Percentiles rank a stretch among this genome's conserved stretches.
These are phyloP conservation scores for Beauveria sp. DNA, from an alignment of 2,329 filamentous ascomycete species.

Conservation along the genomic window DNA sequence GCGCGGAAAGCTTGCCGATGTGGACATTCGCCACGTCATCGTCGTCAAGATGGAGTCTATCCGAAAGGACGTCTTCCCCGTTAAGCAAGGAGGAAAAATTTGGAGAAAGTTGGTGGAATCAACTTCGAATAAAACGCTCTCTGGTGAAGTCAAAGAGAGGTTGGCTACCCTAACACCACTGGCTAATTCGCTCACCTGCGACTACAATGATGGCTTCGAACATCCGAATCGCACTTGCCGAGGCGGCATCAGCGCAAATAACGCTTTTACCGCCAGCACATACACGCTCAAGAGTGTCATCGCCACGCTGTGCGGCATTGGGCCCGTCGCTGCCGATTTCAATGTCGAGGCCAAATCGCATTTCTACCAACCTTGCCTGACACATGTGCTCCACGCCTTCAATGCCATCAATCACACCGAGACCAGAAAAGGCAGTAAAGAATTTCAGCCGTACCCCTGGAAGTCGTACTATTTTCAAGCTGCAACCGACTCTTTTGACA, in stretches of 20 bases:
- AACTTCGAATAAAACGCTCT: constrained; percentile 24
- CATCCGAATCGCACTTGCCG: constrained; percentile 16
- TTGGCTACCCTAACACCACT: constrained; percentile 23
- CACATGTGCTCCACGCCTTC: constrained; percentile 30
- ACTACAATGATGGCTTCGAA: constrained; percentile 24
- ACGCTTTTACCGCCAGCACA: constrained; percentile 33
- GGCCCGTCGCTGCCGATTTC: constrained; percentile 33
- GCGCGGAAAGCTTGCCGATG: constrained; percentile 18
- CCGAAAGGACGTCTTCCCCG: constrained; percentile 35
- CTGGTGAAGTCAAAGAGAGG: constrained; percentile 22
- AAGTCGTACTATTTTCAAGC: constrained; percentile 26
- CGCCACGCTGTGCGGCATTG: constrained; percentile 33
- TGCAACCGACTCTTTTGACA: constrained; percentile 27
- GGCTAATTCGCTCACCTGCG: constrained; percentile 28
- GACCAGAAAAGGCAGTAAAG: constrained; percentile 6
- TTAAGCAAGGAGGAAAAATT: constrained; percentile 33
- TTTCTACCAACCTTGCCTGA: constrained; percentile 37
- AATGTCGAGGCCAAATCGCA: constrained; percentile 34
- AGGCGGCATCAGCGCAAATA: constrained; percentile 34
- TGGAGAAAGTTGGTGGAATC: constrained; percentile 27
- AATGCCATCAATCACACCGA: constrained; percentile 16
- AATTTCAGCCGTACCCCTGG: constrained; percentile 23
- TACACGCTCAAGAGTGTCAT: constrained; percentile 39
- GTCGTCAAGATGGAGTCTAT: constrained; percentile 37
- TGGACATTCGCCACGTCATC: constrained; percentile 36